Evolutionary conservation across 345 rosid genomes (phyloP).

Genomic region (Moringa oleifera): DNA sequence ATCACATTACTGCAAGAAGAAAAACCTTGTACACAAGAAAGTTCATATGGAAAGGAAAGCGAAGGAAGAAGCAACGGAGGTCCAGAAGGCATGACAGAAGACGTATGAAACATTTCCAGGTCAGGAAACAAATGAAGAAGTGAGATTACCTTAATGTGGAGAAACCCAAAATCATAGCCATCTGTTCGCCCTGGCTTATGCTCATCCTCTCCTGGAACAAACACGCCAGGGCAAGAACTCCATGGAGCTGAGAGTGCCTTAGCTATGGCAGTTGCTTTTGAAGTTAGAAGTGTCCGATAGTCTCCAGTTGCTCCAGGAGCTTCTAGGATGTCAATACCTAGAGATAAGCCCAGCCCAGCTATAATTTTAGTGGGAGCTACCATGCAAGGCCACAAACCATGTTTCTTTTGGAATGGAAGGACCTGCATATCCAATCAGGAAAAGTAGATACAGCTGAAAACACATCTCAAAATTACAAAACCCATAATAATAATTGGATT

Average conservation of each 20-base stretch:
- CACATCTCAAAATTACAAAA: no score
- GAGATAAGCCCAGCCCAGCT: constrained; percentile 90
- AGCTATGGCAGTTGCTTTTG: constrained; percentile 75
- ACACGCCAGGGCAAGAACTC: constrained; percentile 53
- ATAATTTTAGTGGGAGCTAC: constrained; percentile 98
- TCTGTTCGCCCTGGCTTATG: constrained; percentile 62
- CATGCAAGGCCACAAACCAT: constrained; percentile 92
- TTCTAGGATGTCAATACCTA: constrained; percentile 84
- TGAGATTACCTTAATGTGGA: constrained; percentile 71
- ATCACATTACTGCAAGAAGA: not conserved
- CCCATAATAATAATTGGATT: no score
- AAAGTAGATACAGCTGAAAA: not conserved
- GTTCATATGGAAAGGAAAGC: not conserved
- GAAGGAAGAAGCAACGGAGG: not conserved
- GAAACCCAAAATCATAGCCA: constrained; percentile 96
- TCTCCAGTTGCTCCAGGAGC: constrained; percentile 98
- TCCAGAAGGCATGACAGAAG: not conserved
- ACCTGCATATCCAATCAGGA: constrained; percentile 35
- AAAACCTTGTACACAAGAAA: not conserved
- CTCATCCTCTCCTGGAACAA: constrained; percentile 85
- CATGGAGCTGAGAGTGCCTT: constrained; percentile 76
- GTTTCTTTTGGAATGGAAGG: constrained; percentile 68
- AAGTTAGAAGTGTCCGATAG: constrained; percentile 79
- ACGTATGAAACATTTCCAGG: not conserved
- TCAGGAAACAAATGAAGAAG: constrained; percentile 3